Conservation (phyloP, 441 rosid genomes). For the Euphorbia schlechtendalii region DNA sequence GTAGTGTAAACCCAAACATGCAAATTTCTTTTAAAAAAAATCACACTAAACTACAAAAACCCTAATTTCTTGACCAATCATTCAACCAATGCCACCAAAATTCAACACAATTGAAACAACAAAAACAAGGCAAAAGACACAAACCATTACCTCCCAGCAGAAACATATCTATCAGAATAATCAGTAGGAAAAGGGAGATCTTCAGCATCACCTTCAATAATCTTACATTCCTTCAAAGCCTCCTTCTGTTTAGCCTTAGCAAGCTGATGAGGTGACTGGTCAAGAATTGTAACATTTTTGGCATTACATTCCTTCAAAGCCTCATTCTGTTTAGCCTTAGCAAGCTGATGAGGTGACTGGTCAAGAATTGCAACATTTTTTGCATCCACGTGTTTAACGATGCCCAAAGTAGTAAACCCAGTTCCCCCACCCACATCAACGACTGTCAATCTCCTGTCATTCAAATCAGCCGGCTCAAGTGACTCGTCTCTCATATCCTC, state of each 20-base stretch:
- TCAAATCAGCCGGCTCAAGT: conserved; percentile 39
- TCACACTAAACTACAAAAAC: neutral
- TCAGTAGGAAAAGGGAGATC: conserved; percentile 45
- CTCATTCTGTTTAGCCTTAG: conserved; percentile 46
- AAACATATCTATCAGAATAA: conserved; percentile 43
- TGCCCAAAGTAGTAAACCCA: conserved; percentile 49
- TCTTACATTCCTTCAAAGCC: conserved; percentile 46
- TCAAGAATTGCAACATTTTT: conserved; percentile 47
- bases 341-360: conserved; percentile 51
- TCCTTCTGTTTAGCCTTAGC: conserved; percentile 47
- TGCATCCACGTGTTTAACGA: conserved; percentile 50
- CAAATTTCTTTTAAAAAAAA: too few species aligned
- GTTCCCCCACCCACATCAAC: conserved; percentile 51
- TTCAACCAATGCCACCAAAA: too few species aligned
- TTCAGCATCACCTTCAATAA: conserved; percentile 52
- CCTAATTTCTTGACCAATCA: neutral
- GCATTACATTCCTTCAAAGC: conserved; percentile 51
- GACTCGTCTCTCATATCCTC: conserved; percentile 50
- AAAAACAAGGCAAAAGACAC: neutral
- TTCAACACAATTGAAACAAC: neutral
- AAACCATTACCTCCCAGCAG: conserved; percentile 44
- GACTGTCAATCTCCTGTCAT: conserved; percentile 31
- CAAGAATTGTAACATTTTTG: conserved; percentile 45
- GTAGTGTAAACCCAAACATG: too few species aligned
- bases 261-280: conserved; percentile 50